Percentiles rank a stretch among this genome's conserved stretches.
phyloP scores from a whole-genome alignment of 768 basidiomycete genomes.

The Russula abietina region DNA sequence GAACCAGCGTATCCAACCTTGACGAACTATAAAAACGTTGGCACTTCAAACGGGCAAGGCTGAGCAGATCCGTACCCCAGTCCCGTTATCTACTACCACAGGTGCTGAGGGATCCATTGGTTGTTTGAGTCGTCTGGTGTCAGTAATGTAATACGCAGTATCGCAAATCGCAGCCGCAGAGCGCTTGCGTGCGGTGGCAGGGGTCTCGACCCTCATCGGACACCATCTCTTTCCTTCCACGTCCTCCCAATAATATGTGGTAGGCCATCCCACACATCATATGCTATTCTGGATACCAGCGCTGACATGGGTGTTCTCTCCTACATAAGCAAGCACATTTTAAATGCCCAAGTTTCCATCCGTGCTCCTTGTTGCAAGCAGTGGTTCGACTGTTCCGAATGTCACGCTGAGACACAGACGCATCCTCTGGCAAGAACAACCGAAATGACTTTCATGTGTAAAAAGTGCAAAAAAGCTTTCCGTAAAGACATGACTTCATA shows the following conservation, averaged over 20 bases:
- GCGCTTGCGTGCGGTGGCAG: background rate
- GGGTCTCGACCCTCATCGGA: too few species aligned
- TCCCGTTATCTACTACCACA: constrained; percentile 59
- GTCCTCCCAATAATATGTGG: background rate
- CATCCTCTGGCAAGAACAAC: constrained; percentile 67
- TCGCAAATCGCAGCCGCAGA: background rate
- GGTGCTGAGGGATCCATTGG: constrained; percentile 36
- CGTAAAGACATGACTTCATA: constrained; percentile 88
- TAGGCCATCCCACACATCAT: background rate
- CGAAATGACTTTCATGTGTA: constrained; percentile 83
- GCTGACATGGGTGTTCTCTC: background rate
- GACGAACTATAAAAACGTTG: constrained; percentile 42
- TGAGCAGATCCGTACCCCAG: constrained; percentile 41
- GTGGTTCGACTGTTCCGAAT: constrained; percentile 97
- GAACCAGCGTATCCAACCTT: constrained; percentile 61
- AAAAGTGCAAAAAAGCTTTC: constrained; percentile 94
- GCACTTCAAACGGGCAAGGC: background rate
- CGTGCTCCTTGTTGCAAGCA: constrained; percentile 96
- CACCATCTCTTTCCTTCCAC: background rate
- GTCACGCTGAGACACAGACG: constrained; percentile 79
- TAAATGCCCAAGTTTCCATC: constrained; percentile 95
- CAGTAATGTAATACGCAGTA: too few species aligned
- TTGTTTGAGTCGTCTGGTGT: constrained; percentile 1
- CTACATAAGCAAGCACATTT: constrained; percentile 74
- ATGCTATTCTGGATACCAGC: background rate